phyloP scores from a whole-genome alignment of 495 filamentous ascomycete species.

The Aeminium ludgeri region DNA sequence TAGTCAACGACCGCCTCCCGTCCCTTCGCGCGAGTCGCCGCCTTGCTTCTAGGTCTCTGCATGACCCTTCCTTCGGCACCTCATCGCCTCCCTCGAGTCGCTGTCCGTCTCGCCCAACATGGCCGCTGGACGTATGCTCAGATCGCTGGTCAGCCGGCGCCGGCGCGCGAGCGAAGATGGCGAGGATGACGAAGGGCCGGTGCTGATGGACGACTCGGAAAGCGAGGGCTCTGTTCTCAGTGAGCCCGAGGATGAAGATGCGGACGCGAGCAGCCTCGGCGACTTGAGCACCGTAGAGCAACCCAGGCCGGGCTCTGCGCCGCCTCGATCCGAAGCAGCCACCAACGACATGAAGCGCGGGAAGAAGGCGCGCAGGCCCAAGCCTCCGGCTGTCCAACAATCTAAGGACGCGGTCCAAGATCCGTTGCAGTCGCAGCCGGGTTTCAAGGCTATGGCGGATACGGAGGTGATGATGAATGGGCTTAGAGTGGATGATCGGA shows the following conservation, averaged over 20 bases:
- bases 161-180: slow-evolving; percentile 17
- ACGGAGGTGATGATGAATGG: slow-evolving; percentile 83
- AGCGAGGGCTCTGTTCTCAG: slow-evolving; percentile 18
- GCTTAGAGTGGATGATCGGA: slow-evolving; percentile 34
- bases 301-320: slow-evolving; percentile 22
- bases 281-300: slow-evolving; percentile 41
- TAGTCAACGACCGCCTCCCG: too few relatives aligned
- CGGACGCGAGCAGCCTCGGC: slow-evolving; percentile 47
- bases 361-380: slow-evolving; percentile 21
- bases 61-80: too few relatives aligned
- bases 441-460: slow-evolving; percentile 37
- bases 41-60: too few relatives aligned
- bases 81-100: background rate
- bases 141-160: slow-evolving; percentile 13
- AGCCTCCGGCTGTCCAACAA: slow-evolving; percentile 13
- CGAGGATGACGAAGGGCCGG: slow-evolving; percentile 18
- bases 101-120: slow-evolving; percentile 1
- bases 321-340: slow-evolving; percentile 13
- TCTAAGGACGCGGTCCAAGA: slow-evolving; percentile 1
- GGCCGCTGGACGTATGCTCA: slow-evolving; percentile 13
- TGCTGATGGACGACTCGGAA: slow-evolving; percentile 15
- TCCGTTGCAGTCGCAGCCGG: slow-evolving; percentile 3
- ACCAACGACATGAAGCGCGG: slow-evolving; percentile 3
- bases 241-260: slow-evolving; percentile 17
- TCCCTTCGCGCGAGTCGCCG: too few relatives aligned